A percentile compares a stretch with the other conserved stretches of the same genome.
Evolutionary conservation across 495 filamentous ascomycete genomes (phyloP).

Genomic region (Podospora anserina): DNA sequence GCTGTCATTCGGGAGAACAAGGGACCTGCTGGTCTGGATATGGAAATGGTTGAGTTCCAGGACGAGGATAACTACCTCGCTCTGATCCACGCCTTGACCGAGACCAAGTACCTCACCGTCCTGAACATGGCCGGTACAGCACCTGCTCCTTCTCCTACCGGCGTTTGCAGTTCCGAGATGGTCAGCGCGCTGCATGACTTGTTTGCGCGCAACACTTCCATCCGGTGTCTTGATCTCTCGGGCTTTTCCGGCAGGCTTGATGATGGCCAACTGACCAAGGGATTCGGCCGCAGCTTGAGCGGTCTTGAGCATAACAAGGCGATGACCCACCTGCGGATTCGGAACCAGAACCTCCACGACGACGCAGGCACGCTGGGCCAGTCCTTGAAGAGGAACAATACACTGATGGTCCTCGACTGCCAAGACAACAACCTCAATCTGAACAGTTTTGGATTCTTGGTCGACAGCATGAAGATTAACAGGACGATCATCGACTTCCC

Average conservation of each 20-base stretch:
- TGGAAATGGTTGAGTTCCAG: constrained; percentile 82
- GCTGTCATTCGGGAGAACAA: constrained; percentile 60
- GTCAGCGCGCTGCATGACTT: constrained; percentile 68
- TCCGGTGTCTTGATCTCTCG: constrained; percentile 79
- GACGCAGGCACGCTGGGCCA: constrained; percentile 51
- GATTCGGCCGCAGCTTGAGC: constrained; percentile 71
- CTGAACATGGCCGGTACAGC: constrained; percentile 89
- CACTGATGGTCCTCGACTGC: constrained; percentile 35
- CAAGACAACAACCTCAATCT: constrained; percentile 44
- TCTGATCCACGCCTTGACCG: constrained; percentile 66
- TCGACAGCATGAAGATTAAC: constrained; percentile 30
- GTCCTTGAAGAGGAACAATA: constrained; percentile 33
- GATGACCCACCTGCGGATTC: constrained; percentile 71
- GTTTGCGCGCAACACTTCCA: constrained; percentile 72
- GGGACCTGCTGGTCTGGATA: constrained; percentile 68
- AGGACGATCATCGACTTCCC: constrained; percentile 30
- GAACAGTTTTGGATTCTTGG: constrained; percentile 33
- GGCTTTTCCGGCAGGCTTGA: constrained; percentile 88
- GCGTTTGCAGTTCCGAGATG: constrained; percentile 57
- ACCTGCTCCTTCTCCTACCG: constrained; percentile 66
- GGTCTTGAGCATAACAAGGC: constrained; percentile 74
- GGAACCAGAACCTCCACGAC: constrained; percentile 52
- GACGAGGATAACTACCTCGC: constrained; percentile 72
- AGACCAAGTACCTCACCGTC: constrained; percentile 68
- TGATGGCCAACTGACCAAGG: constrained; percentile 76